Percentiles rank a stretch among this genome's conserved stretches.
Evolutionary conservation across 2,329 filamentous ascomycete species (phyloP).

Genomic region (Ustilaginoidea virens): DNA sequence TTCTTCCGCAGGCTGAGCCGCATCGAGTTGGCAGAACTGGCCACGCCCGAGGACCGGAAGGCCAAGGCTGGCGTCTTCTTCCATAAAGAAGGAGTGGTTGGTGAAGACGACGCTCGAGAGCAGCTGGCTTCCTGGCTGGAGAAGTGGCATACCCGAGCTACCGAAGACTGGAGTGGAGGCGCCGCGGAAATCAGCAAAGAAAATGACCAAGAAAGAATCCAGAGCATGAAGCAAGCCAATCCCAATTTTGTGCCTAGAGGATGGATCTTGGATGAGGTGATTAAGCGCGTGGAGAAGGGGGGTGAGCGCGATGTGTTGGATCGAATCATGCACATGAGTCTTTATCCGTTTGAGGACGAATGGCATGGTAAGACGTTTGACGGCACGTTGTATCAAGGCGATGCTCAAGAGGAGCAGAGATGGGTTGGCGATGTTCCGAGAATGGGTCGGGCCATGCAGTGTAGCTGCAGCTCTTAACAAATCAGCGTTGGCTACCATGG

Average conservation of each 20-base stretch:
- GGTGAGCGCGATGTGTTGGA: conserved; percentile 66
- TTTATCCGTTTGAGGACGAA: conserved; percentile 69
- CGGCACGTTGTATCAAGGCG: conserved; percentile 34
- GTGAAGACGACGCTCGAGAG: conserved; percentile 47
- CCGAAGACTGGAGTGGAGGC: conserved; percentile 59
- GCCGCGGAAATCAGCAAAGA: conserved; percentile 19
- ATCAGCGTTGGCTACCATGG: neutral
- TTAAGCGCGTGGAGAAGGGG: conserved; percentile 72
- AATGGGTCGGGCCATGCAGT: conserved; percentile 69
- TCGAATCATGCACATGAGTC: conserved; percentile 65
- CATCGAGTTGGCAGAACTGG: conserved; percentile 46
- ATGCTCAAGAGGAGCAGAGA: conserved; percentile 61
- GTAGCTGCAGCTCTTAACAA: conserved; percentile 82
- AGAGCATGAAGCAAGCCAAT: conserved; percentile 72
- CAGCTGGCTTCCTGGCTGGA: conserved; percentile 66
- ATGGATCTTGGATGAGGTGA: conserved; percentile 90
- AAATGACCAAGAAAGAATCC: conserved; percentile 46
- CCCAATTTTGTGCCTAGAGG: conserved; percentile 83
- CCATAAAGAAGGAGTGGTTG: conserved; percentile 51
- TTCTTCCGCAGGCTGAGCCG: conserved; percentile 71
- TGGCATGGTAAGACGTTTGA: conserved; percentile 44
- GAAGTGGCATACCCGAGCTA: conserved; percentile 55
- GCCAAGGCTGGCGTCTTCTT: conserved; percentile 61
- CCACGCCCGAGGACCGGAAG: conserved; percentile 46
- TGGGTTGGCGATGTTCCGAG: conserved; percentile 79